Conservation (phyloP, 768 basidiomycete genomes). For the Boletus pseudo-olivaceus region DNA sequence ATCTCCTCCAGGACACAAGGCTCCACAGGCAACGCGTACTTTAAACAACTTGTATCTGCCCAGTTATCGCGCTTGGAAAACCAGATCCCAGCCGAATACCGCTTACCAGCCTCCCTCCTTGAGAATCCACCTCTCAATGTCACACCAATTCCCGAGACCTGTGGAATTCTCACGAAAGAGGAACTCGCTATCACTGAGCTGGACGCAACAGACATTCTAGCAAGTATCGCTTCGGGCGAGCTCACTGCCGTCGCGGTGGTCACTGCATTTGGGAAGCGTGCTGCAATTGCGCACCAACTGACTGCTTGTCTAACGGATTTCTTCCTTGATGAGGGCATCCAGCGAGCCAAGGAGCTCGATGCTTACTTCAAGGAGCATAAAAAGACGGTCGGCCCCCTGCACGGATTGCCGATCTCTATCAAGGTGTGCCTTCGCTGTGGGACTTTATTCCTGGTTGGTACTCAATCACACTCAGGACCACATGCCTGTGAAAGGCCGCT, state of each 20-base stretch:
- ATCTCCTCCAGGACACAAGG: slow-evolving; percentile 21
- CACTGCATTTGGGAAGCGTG: slow-evolving; percentile 46
- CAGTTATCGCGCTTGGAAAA: slow-evolving; percentile 19
- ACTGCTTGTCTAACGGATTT: slow-evolving; percentile 39
- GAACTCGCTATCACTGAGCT: slow-evolving; percentile 35
- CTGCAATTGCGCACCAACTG: slow-evolving; percentile 50
- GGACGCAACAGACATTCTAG: slow-evolving; percentile 35
- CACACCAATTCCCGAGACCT: slow-evolving; percentile 29
- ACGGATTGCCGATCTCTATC: slow-evolving; percentile 39
- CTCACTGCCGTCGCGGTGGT: slow-evolving; percentile 39
- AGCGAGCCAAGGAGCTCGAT: slow-evolving; percentile 41
- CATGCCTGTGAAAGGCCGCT: slow-evolving; percentile 39
- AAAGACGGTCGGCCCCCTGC: slow-evolving; percentile 40
- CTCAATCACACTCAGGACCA: slow-evolving; percentile 31
- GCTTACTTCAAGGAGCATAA: slow-evolving; percentile 37
- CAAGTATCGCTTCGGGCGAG: slow-evolving; percentile 26
- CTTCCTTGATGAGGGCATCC: slow-evolving; percentile 42
- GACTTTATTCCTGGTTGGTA: neutral
- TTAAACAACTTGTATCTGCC: slow-evolving; percentile 16
- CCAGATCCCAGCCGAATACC: slow-evolving; percentile 22
- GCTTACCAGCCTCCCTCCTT: slow-evolving; percentile 15
- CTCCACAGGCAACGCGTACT: slow-evolving; percentile 20
- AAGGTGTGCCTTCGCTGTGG: slow-evolving; percentile 28
- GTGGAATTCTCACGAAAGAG: slow-evolving; percentile 30
- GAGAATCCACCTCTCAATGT: slow-evolving; percentile 31